Conservation (phyloP, 1,139 yeast species). For the Yamadazyma diddensiae region DNA sequence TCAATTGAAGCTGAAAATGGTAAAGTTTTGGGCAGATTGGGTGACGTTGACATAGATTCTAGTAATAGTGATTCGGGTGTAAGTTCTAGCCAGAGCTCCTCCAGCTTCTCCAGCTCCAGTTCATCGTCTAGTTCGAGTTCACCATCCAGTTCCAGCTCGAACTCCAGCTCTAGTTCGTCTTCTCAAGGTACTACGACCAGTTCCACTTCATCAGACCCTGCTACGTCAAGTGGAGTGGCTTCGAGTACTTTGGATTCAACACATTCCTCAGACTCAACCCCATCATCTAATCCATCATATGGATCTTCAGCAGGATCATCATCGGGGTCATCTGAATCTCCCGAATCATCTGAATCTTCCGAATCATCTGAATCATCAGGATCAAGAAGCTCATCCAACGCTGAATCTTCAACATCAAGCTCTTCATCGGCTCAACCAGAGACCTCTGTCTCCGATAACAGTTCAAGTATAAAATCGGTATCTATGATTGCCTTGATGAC, state of each 20-base stretch:
- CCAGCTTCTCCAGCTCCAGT: slow-evolving; percentile 1
- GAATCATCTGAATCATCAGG: slow-evolving; percentile 1
- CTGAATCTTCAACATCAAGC: slow-evolving; percentile 3
- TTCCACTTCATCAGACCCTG: slow-evolving; percentile 1
- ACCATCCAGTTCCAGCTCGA: slow-evolving; percentile 3
- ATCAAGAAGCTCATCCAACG: slow-evolving; percentile 4
- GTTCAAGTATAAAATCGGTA: slow-evolving; percentile 3
- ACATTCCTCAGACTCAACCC: not conserved
- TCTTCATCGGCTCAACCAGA: slow-evolving; percentile 5
- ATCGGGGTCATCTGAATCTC: not conserved
- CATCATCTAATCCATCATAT: not conserved
- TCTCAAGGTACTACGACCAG: slow-evolving; percentile 1
- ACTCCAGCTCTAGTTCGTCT: slow-evolving; percentile 7
- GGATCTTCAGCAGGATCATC: not conserved
- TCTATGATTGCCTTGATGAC: slow-evolving; percentile 3
- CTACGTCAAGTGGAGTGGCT: not conserved
- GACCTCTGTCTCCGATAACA: slow-evolving; percentile 3
- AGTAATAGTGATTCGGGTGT: slow-evolving; percentile 4
- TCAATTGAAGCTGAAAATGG: slow-evolving; percentile 68
- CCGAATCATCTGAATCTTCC: not conserved
- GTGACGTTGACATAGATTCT: slow-evolving; percentile 30
- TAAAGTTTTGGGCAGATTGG: slow-evolving; percentile 53
- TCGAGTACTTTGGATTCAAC: not conserved
- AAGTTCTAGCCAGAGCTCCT: not conserved
- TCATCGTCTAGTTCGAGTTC: slow-evolving; percentile 5